Base-by-base conservation (phyloP, 805 yeast species). In the Priceomyces medius region DNA sequence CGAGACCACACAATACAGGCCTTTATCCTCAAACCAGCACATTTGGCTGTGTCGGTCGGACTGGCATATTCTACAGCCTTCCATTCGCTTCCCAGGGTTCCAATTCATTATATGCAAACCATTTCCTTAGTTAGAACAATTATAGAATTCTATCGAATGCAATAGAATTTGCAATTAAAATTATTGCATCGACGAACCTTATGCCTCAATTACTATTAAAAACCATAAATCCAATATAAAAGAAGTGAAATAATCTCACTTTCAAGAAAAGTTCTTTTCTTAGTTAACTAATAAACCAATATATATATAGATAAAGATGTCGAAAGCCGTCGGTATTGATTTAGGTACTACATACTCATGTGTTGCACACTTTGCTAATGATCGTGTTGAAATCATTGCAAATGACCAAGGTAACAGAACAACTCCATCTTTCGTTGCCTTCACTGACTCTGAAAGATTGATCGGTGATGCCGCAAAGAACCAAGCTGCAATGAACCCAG, bases 341-440 rank as follows among this genome's bases (percentile, higher is more conserved):
- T 84, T 89, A 76, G 97, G 97, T 64, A 90, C 98, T 50, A 90
- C 98, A 4, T 90, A 90, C 79, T 90, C 97, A 9, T 90, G 97
- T 81, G 98, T 91, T 48, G 98, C 96, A 59, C 62, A 57, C 35
- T 58, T 53, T 42, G 47, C 69, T 38, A 85, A 85, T 57, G 95
- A 87, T 63, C 77, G 95, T 58, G 97, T 90, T 46, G 97, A 91
- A 63, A 90, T 90, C 61, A 81, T 90, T 59, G 97, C 97, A 58
- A 90, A 90, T 63, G 97, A 90, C 68, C 97, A 91, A 75, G 98
- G 98, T 77, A 90, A 91, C 79, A 86, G 97, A 77, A 91, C 96
- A 48, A 90, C 97, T 14, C 97, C 97, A 27, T 89, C 97, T 26
- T 90, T 86, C 65, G 97, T 91, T 48, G 97, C 96, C 39, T 90